These are phyloP conservation scores for Cladosporium cucumerinum DNA, from an alignment of 2,329 filamentous ascomycete species.

Conservation along the genomic window DNA sequence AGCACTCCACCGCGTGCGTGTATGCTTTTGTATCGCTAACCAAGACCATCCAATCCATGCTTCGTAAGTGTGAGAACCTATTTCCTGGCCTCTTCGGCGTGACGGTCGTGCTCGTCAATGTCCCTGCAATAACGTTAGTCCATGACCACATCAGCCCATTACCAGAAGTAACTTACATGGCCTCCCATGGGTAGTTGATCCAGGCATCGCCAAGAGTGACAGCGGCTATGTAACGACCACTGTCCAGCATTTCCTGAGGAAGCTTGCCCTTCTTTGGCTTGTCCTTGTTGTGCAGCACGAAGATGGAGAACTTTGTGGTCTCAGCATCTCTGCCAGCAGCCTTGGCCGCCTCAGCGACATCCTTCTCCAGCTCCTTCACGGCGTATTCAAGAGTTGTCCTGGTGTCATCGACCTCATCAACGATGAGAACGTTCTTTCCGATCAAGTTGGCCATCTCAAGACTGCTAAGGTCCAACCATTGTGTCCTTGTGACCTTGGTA, in stretches of 20 bases:
- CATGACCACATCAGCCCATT: not conserved
- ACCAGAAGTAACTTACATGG: slow-evolving; percentile 52
- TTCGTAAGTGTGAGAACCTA: slow-evolving; percentile 10
- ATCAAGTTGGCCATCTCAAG: slow-evolving; percentile 86
- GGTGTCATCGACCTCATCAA: slow-evolving; percentile 95
- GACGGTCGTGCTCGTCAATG: slow-evolving; percentile 22
- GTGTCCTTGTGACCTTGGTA: slow-evolving; percentile 93
- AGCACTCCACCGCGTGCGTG: slow-evolving; percentile 1
- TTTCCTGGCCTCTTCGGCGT: slow-evolving; percentile 14
- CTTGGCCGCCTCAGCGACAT: slow-evolving; percentile 77
- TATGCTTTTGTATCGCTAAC: slow-evolving; percentile 14
- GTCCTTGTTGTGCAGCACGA: slow-evolving; percentile 98
- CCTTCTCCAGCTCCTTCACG: slow-evolving; percentile 89
- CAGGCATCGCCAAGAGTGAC: slow-evolving; percentile 88
- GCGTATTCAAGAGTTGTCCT: slow-evolving; percentile 92
- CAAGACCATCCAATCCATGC: slow-evolving; percentile 14
- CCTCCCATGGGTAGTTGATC: slow-evolving; percentile 99
- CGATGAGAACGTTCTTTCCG: slow-evolving; percentile 86
- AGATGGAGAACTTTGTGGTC: slow-evolving; percentile 87
- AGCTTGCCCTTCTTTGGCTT: slow-evolving; percentile 90
- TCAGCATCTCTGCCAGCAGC: slow-evolving; percentile 65
- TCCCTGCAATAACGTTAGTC: slow-evolving; percentile 17
- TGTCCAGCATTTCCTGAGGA: slow-evolving; percentile 70
- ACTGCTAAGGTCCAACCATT: slow-evolving; percentile 91
- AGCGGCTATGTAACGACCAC: slow-evolving; percentile 76